These are phyloP conservation scores for Plectosphaerella sp. DNA, from an alignment of 2,329 filamentous ascomycete species.

Conservation along the genomic window DNA sequence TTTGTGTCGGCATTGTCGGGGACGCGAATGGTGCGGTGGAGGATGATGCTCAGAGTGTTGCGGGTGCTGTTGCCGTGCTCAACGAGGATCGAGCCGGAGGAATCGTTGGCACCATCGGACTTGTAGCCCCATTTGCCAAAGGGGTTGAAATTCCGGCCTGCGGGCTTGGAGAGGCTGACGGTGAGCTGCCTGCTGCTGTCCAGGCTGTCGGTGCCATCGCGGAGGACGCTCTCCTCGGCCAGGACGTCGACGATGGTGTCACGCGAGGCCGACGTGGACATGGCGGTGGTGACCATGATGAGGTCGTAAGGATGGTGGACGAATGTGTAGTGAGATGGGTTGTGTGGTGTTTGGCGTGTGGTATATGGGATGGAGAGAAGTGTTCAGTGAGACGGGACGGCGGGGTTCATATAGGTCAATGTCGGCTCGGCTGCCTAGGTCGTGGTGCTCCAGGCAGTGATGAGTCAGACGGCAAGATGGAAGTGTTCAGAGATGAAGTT, in stretches of 20 bases:
- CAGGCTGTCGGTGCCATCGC: neutral
- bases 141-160: neutral
- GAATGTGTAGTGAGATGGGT: neutral
- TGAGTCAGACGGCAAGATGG: too few relatives aligned
- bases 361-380: neutral
- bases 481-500: too few relatives aligned
- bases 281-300: neutral
- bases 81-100: slow-evolving; percentile 3
- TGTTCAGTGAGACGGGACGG: neutral
- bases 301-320: neutral
- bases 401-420: neutral
- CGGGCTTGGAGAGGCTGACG: neutral
- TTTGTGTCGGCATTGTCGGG: slow-evolving; percentile 28
- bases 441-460: too few relatives aligned
- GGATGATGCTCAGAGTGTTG: slow-evolving; percentile 23
- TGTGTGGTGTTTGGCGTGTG: neutral
- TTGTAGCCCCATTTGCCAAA: neutral
- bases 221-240: slow-evolving; percentile 4
- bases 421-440: too few relatives aligned
- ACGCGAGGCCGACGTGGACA: neutral
- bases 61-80: slow-evolving; percentile 2
- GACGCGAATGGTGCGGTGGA: slow-evolving; percentile 37
- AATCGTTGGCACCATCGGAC: neutral
- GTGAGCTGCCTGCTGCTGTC: slow-evolving; percentile 5
- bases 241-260: slow-evolving; percentile 6